phyloP scores from a whole-genome alignment of 352 stramenopile genomes.

The Pythium coloratum region DNA sequence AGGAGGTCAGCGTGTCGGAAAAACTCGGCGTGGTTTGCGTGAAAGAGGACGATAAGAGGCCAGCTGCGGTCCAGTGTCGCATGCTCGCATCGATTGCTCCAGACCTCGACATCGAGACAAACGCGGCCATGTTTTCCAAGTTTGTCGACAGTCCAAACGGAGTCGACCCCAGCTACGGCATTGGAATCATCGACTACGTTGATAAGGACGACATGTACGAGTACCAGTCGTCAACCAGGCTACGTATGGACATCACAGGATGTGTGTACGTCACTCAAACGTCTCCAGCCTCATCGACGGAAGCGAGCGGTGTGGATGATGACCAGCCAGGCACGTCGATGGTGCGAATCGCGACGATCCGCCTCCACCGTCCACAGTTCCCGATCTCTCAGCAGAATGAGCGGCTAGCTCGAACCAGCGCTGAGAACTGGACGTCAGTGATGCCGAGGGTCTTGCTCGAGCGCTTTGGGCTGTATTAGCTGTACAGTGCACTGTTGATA shows the following conservation, averaged over 20 bases:
- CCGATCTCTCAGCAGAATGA: neutral
- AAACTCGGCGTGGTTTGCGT: constrained; percentile 19
- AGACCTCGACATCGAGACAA: constrained; percentile 21
- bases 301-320: neutral
- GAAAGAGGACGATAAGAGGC: constrained; percentile 11
- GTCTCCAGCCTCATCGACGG: neutral
- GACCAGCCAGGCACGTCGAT: constrained; percentile 8
- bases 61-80: neutral
- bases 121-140: constrained; percentile 15
- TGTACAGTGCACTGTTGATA: too few species aligned
- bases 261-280: constrained; percentile 12
- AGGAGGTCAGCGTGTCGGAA: constrained; percentile 23
- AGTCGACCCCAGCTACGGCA: neutral
- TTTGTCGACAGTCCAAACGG: constrained; percentile 4
- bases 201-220: constrained; percentile 21
- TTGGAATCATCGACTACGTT: constrained; percentile 16
- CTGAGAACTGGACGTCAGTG: constrained; percentile 2
- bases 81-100: neutral
- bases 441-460: constrained; percentile 12
- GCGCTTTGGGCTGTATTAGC: constrained; percentile 3
- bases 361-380: constrained; percentile 10
- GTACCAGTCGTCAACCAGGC: constrained; percentile 11
- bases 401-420: neutral
- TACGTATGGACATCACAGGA: constrained; percentile 10
- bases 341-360: constrained; percentile 11